Base-by-base conservation (phyloP, 768 basidiomycete species). In the Podaxis pistillaris region DNA sequence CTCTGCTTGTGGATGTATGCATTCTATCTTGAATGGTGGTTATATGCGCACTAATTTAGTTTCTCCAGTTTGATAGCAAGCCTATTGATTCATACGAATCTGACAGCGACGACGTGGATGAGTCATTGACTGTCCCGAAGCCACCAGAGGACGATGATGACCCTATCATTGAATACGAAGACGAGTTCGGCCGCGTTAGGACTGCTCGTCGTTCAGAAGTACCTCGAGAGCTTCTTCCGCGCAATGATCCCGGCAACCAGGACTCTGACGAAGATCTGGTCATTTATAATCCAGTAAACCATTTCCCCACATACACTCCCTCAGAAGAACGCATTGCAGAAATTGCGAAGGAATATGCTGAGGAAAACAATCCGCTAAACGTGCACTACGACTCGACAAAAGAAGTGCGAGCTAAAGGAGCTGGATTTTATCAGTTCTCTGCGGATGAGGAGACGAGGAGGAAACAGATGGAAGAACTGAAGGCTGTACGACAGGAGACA, bases 371-470 rank as follows among this genome's bases (percentile, higher is more conserved):
- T 51, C 91, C 90, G 0, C 80, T 92, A 6, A 79, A 83, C 11
- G 74, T 81, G 2, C 94, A 97, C 73, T 99, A 93, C 71, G 92
- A 98, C 71, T 84, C 93, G 0, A 81, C 84, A 0, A 77, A 75
- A 56, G 96, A 99, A 75, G 87, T 91, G 19, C 91, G 97, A 15
- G 86, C 90, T 12, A 90, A 89, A 72, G 97, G 92, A 49, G 96
- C 96, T 1, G 95, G 86, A 0, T 93, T 91, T 75, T 97, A 96
- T 73, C 90, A 93, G 71, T 96, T 98, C 74, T 93, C 93, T 12
- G 83, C 72, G 2, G 94, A 97, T 67, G 93, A 94, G 69, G 90
- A 91, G 66, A 85, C 83, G 30, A 81, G 97, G 47, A 77, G 76
- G 65, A 77, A 79, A 55, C 89, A 98, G 72, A 92, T 96, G 93